Evolutionary conservation across 1,139 yeast genomes (phyloP), one percentile per base, ranked within the genome.

Genomic region (Wickerhamiella pararugosa): DNA sequence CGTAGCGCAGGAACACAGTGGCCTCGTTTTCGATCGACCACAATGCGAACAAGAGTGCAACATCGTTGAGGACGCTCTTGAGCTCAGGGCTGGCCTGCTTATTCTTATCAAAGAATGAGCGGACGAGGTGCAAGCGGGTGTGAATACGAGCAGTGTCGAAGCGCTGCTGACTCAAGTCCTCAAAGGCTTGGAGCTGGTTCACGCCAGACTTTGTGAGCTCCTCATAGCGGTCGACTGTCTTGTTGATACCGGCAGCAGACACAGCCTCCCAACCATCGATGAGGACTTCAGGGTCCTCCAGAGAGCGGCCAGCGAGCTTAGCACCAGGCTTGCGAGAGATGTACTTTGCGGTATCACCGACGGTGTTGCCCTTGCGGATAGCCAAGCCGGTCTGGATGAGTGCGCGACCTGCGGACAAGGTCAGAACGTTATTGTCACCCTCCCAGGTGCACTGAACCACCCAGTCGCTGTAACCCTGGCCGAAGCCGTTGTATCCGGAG

Each of bases 391-490:
- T 46, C 50, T 58, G 61, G 39, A 59, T 55, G 15, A 59, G 51
- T 6, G 59, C 49, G 29, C 63, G 59, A 51, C 94, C 94, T 49
- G 83, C 75, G 45, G 82, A 76, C 61, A 81, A 73, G 10, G 82
- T 82, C 52, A 83, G 67, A 41, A 83, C 79, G 57, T 77, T 82
- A 66, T 83, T 83, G 61, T 83, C 94, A 63, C 94, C 94, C 66
- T 83, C 94, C 94, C 94, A 83, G 29, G 94, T 83, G 64, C 92
- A 81, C 65, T 83, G 94, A 37, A 83, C 94, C 29, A 79, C 92
- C 82, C 92, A 84, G 59, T 83, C 94, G 47, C 73, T 72, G 63
- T 73, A 81, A 32, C 86, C 86, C 58, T 79, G 81, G 45, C 92
- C 94, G 56, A 83, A 79, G 3, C 86, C 93, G 50, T 81, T 73